Percentiles rank a stretch among this genome's conserved stretches.
Conservation (phyloP, 148 eudicot species). For the Amaranthus palmeri region DNA sequence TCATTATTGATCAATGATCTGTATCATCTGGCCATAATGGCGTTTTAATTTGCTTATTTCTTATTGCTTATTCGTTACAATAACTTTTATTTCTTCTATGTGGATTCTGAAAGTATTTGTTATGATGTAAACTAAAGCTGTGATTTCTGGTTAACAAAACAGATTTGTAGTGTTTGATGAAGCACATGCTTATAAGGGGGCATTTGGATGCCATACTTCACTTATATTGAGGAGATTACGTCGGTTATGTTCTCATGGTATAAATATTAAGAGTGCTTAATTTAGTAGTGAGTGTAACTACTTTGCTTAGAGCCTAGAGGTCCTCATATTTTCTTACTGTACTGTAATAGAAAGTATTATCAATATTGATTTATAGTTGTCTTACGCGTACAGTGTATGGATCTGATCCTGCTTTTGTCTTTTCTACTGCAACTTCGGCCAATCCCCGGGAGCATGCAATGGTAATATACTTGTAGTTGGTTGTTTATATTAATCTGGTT, state of each 20-base stretch:
- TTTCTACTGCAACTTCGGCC: conserved; percentile 93
- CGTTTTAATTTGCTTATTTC: conserved; percentile 5
- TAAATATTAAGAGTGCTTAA: conserved; percentile 8
- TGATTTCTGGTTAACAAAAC: conserved; percentile 6
- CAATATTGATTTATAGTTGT: conserved; percentile 16
- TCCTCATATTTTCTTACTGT: background rate
- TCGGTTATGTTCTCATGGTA: conserved; percentile 93
- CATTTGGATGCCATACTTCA: conserved; percentile 94
- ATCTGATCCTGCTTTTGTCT: conserved; percentile 74
- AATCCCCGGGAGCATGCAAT: conserved; percentile 88
- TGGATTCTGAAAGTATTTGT: background rate
- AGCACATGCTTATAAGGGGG: conserved; percentile 90
- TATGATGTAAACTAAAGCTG: conserved; percentile 10
- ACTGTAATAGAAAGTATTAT: background rate
- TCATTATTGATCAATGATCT: conserved; percentile 17
- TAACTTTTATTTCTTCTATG: background rate
- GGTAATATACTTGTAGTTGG: conserved; percentile 37
- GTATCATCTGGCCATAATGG: background rate
- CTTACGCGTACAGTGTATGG: conserved; percentile 75
- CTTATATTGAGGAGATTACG: conserved; percentile 84
- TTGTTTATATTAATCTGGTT: background rate
- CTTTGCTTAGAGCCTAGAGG: background rate
- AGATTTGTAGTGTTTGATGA: conserved; percentile 90
- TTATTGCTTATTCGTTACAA: background rate
- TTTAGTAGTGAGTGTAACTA: background rate